Percentiles rank a stretch among this genome's conserved stretches.
Conservation (phyloP, 768 basidiomycete genomes). For the Xanthoconium stramineum region DNA sequence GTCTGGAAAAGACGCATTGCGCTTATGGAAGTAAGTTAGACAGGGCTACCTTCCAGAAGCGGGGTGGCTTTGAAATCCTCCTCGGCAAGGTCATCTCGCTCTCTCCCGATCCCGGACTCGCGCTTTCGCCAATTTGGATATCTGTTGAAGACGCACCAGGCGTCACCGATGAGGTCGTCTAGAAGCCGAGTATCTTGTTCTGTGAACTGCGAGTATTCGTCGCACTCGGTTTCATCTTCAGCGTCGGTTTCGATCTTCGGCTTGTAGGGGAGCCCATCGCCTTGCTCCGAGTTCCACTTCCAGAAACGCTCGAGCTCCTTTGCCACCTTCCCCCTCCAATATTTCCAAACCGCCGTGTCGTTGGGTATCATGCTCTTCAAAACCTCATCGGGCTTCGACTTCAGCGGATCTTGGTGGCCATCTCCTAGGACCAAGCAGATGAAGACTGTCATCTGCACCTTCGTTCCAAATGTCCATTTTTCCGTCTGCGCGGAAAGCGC, state of each 20-base stretch:
- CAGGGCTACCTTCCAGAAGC: background rate
- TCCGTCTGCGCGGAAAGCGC: slow-evolving; percentile 7
- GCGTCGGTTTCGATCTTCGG: slow-evolving; percentile 10
- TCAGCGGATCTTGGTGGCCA: background rate
- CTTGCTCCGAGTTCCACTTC: background rate
- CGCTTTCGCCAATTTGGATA: slow-evolving; percentile 11
- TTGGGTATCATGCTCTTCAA: slow-evolving; percentile 25
- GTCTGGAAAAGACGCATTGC: no score
- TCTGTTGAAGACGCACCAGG: slow-evolving; percentile 22
- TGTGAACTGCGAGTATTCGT: slow-evolving; percentile 8
- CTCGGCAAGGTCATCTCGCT: background rate
- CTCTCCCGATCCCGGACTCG: background rate
- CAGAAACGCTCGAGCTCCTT: slow-evolving; percentile 16
- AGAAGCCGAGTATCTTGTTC: slow-evolving; percentile 9
- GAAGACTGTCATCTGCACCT: slow-evolving; percentile 30
- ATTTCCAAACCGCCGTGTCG: slow-evolving; percentile 26
- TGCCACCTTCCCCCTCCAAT: slow-evolving; percentile 25
- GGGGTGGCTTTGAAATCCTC: background rate
- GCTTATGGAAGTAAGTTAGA: background rate
- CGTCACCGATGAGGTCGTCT: slow-evolving; percentile 17
- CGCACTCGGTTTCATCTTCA: slow-evolving; percentile 5
- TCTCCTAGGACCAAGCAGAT: slow-evolving; percentile 22
- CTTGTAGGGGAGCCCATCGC: background rate
- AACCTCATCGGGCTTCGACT: background rate
- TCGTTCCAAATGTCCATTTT: slow-evolving; percentile 20